phyloP scores from a whole-genome alignment of 257 asterid genomes.

The Solanum appendiculatum region DNA sequence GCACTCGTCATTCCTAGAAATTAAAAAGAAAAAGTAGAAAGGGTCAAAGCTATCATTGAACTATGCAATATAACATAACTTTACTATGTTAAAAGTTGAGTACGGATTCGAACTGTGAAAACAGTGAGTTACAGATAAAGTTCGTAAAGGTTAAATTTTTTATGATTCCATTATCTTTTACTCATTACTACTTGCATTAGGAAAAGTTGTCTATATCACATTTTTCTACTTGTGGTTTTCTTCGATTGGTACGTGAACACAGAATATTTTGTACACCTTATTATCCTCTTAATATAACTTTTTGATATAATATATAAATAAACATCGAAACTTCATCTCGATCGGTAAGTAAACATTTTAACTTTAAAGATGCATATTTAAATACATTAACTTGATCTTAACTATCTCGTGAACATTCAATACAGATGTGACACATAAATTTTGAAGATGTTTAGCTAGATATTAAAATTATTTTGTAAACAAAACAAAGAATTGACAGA shows the following conservation, averaged over 20 bases:
- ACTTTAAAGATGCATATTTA: not conserved
- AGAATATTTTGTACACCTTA: not conserved
- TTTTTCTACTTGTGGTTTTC: too few relatives aligned
- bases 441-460: rapidly evolving
- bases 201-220: not conserved
- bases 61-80: not conserved
- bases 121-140: not conserved
- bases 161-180: not conserved
- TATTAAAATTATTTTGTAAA: not conserved
- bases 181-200: not conserved
- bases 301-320: not conserved
- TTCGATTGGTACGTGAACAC: not conserved
- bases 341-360: not conserved
- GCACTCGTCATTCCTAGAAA: too few relatives aligned
- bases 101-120: rapidly evolving
- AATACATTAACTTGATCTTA: not conserved
- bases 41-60: not conserved
- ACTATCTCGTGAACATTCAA: not conserved
- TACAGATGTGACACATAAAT: not conserved
- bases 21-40: not conserved
- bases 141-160: not conserved
- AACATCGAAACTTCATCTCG: too few relatives aligned
- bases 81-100: not conserved
- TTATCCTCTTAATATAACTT: too few relatives aligned
- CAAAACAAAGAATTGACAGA: not conserved